phyloP scores from a whole-genome alignment of 2,329 filamentous ascomycete species.

The Salinomyces thailandicus region DNA sequence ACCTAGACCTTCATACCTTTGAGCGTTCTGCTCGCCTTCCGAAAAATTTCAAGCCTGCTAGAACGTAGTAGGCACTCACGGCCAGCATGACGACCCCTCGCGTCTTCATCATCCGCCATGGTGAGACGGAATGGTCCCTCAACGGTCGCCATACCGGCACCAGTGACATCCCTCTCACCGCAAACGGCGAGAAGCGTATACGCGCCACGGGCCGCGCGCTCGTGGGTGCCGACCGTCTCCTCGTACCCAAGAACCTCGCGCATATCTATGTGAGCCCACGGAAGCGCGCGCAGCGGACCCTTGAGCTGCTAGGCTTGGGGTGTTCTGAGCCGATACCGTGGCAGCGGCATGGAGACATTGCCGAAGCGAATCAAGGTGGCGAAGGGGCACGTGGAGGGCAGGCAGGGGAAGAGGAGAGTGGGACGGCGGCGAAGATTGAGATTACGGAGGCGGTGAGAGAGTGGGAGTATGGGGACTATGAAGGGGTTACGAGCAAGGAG shows the following conservation, averaged over 20 bases:
- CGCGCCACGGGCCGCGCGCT: slow-evolving; percentile 65
- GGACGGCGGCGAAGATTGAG: slow-evolving; percentile 35
- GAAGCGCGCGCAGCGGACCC: slow-evolving; percentile 73
- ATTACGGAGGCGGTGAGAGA: slow-evolving; percentile 45
- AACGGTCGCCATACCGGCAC: slow-evolving; percentile 68
- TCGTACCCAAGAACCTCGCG: slow-evolving; percentile 68
- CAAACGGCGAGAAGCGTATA: slow-evolving; percentile 53
- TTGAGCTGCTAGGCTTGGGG: slow-evolving; percentile 73
- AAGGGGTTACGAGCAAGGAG: slow-evolving; percentile 44
- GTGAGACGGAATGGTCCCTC: slow-evolving; percentile 94
- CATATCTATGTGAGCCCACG: slow-evolving; percentile 92
- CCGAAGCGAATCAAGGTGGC: slow-evolving; percentile 22
- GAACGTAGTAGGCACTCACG: background rate
- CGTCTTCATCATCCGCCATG: slow-evolving; percentile 59
- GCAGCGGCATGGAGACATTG: slow-evolving; percentile 28
- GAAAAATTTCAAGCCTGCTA: too few relatives aligned
- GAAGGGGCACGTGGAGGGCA: slow-evolving; percentile 16
- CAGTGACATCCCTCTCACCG: slow-evolving; percentile 75
- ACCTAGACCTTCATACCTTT: too few relatives aligned
- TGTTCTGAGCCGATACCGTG: slow-evolving; percentile 56
- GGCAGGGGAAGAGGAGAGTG: background rate
- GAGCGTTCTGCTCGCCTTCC: too few relatives aligned
- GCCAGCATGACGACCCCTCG: slow-evolving; percentile 34
- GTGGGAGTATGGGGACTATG: slow-evolving; percentile 55
- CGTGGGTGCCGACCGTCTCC: slow-evolving; percentile 72